Percentiles rank a stretch among this genome's conserved stretches.
Evolutionary conservation across 352 stramenopile species (phyloP).

Genomic region (Phytophthora tentaculata): DNA sequence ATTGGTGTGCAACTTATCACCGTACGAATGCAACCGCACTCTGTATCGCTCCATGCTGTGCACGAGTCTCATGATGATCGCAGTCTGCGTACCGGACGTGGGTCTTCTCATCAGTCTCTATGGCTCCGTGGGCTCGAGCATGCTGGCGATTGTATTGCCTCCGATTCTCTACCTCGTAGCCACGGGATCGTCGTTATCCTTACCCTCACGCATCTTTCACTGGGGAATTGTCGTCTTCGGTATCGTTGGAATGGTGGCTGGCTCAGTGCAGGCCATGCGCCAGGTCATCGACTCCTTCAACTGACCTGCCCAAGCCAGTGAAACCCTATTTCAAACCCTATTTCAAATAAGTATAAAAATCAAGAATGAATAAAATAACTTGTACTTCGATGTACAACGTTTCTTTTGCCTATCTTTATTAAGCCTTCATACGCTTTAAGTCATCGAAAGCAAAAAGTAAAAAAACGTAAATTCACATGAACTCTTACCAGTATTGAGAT

Average conservation of each 20-base stretch:
- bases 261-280: slow-evolving; percentile 58
- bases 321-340: slow-evolving; percentile 13
- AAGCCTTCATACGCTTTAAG: slow-evolving; percentile 15
- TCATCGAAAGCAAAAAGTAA: slow-evolving; percentile 12
- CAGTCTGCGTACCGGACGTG: slow-evolving; percentile 77
- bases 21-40: slow-evolving; percentile 82
- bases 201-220: slow-evolving; percentile 50
- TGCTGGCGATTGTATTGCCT: slow-evolving; percentile 82
- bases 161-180: slow-evolving; percentile 69
- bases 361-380: too few species aligned
- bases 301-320: slow-evolving; percentile 23
- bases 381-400: too few species aligned
- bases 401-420: too few species aligned
- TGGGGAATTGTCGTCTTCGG: slow-evolving; percentile 60
- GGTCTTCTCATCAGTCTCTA: slow-evolving; percentile 82
- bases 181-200: slow-evolving; percentile 41
- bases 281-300: slow-evolving; percentile 55
- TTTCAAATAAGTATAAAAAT: slow-evolving; percentile 11
- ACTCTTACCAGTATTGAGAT: slow-evolving; percentile 13
- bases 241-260: slow-evolving; percentile 68
- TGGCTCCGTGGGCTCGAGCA: slow-evolving; percentile 78
- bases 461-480: slow-evolving; percentile 27
- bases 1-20: slow-evolving; percentile 57
- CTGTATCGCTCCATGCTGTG: slow-evolving; percentile 86
- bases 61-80: slow-evolving; percentile 74